Evolutionary conservation across 768 basidiomycete species (phyloP).

Genomic region (Hygrophorus pudorinus): DNA sequence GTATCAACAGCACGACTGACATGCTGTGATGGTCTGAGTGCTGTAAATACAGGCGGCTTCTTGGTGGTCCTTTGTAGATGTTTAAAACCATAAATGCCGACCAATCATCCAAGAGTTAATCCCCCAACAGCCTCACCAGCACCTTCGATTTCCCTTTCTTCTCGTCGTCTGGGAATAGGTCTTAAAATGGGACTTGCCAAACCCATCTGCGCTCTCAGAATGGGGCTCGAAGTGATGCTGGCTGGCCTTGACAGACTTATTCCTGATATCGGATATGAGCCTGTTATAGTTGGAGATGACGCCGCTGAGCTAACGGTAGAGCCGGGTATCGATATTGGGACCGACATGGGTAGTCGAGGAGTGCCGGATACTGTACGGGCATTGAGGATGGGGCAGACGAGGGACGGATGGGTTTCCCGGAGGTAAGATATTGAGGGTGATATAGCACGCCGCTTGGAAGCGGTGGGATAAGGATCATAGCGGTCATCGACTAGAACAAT

Average conservation of each 20-base stretch:
- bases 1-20: too few species aligned
- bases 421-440: constrained; percentile 68
- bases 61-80: too few species aligned
- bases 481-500: constrained; percentile 61
- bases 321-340: constrained; percentile 53
- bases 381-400: constrained; percentile 34
- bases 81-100: neutral
- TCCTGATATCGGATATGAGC: constrained; percentile 32
- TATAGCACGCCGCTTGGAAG: constrained; percentile 73
- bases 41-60: too few species aligned
- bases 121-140: constrained; percentile 71
- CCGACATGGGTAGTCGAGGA: constrained; percentile 50
- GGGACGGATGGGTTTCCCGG: constrained; percentile 45
- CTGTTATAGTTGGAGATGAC: constrained; percentile 63
- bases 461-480: constrained; percentile 73
- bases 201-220: constrained; percentile 59
- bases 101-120: constrained; percentile 34
- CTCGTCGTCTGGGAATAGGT: constrained; percentile 52
- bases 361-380: constrained; percentile 21
- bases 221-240: constrained; percentile 64
- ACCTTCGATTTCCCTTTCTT: constrained; percentile 66
- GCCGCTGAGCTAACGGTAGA: constrained; percentile 52
- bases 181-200: constrained; percentile 69
- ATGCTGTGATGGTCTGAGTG: too few species aligned
- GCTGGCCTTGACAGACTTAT: constrained; percentile 31